Conservation (phyloP, 2,329 filamentous ascomycete genomes). For the Pestalotiopsis sp. region DNA sequence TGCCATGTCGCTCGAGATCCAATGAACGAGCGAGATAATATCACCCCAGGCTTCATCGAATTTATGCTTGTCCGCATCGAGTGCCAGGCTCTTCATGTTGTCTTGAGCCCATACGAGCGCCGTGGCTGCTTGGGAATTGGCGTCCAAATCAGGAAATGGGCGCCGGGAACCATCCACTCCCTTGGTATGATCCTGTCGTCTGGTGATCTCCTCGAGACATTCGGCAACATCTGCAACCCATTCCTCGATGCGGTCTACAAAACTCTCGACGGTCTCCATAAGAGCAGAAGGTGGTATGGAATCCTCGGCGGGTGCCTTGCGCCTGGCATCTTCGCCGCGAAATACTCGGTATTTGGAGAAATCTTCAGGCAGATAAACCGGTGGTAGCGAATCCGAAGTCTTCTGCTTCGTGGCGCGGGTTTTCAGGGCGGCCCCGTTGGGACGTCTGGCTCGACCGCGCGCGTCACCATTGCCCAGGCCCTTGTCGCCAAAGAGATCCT, state of each 20-base stretch:
- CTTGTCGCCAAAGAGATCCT: slow-evolving; percentile 27
- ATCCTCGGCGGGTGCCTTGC: not conserved
- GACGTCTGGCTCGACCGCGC: slow-evolving; percentile 28
- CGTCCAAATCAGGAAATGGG: too few species aligned
- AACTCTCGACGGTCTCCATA: too few species aligned
- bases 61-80: not conserved
- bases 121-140: too few species aligned
- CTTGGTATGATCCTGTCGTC: too few species aligned
- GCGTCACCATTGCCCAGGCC: slow-evolving; percentile 21
- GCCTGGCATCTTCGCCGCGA: slow-evolving; percentile 34
- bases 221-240: too few species aligned
- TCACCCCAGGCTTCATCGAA: not conserved
- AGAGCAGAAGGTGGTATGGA: too few species aligned
- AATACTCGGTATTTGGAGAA: slow-evolving; percentile 58
- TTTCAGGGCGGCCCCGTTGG: slow-evolving; percentile 21
- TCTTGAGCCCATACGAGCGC: too few species aligned
- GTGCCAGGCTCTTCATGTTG: not conserved
- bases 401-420: slow-evolving; percentile 26
- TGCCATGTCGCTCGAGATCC: not conserved
- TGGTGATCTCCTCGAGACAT: too few species aligned
- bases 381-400: slow-evolving; percentile 48
- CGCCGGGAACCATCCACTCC: too few species aligned
- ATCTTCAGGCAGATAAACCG: slow-evolving; percentile 56
- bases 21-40: not conserved
- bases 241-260: too few species aligned